phyloP scores from a whole-genome alignment of 352 stramenopile species.

The Phytophthora citricola region DNA sequence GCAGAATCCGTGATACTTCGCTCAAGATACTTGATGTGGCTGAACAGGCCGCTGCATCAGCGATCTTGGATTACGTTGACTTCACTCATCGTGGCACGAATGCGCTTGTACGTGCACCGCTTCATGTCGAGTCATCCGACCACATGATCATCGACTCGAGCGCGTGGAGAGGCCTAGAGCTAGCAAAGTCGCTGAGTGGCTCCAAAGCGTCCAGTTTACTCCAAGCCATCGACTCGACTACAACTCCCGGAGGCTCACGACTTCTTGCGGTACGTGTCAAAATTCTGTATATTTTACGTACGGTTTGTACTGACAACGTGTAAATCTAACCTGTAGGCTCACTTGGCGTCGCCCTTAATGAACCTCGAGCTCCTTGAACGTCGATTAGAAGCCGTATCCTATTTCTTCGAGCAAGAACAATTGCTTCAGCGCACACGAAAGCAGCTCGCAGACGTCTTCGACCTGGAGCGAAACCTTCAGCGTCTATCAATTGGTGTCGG shows the following conservation, averaged over 20 bases:
- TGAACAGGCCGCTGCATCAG: slow-evolving; percentile 50
- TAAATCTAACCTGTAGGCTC: slow-evolving; percentile 40
- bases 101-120: slow-evolving; percentile 43
- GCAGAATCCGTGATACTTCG: slow-evolving; percentile 3
- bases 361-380: slow-evolving; percentile 56
- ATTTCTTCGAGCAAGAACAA: slow-evolving; percentile 57
- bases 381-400: slow-evolving; percentile 61
- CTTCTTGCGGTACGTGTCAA: slow-evolving; percentile 58
- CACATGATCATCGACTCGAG: slow-evolving; percentile 86
- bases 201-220: slow-evolving; percentile 72
- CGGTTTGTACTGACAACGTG: slow-evolving; percentile 1
- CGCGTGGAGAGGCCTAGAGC: slow-evolving; percentile 73
- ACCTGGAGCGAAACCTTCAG: slow-evolving; percentile 78
- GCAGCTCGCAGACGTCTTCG: slow-evolving; percentile 62
- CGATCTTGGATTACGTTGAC: slow-evolving; percentile 71
- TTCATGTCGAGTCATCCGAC: slow-evolving; percentile 70
- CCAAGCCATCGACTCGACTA: slow-evolving; percentile 68
- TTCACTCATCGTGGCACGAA: slow-evolving; percentile 61
- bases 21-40: slow-evolving; percentile 28
- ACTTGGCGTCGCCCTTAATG: slow-evolving; percentile 69
- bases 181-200: slow-evolving; percentile 65
- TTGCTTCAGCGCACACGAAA: slow-evolving; percentile 59
- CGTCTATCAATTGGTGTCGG: slow-evolving; percentile 62
- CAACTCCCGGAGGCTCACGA: slow-evolving; percentile 67
- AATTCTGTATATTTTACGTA: background rate